phyloP scores from a whole-genome alignment of 108 stramenopile species.

The Nannochloropsis gaditana region DNA sequence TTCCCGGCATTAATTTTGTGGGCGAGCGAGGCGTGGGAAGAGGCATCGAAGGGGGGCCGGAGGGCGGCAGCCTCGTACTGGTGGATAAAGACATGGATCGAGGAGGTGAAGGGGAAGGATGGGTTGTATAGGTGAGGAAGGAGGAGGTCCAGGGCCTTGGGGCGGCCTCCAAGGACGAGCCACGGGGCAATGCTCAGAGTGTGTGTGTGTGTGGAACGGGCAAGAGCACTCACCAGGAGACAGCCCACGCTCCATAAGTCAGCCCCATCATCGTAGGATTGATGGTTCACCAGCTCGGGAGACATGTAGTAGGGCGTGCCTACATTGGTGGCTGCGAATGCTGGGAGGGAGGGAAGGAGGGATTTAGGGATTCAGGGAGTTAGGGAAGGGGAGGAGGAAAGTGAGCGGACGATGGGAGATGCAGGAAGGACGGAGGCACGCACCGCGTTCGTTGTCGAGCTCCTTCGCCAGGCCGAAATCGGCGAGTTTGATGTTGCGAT shows the following conservation, averaged over 20 bases:
- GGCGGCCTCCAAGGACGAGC: too few species aligned
- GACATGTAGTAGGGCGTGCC: conserved; percentile 67
- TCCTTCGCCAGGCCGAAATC: conserved; percentile 67
- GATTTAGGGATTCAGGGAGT: not conserved
- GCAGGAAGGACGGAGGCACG: not conserved
- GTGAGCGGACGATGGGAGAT: too few species aligned
- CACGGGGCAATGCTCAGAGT: not conserved
- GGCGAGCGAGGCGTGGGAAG: conserved; percentile 57
- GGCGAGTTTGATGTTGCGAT: conserved; percentile 48
- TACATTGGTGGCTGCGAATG: conserved; percentile 47
- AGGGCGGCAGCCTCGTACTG: conserved; percentile 50
- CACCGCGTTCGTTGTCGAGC: conserved; percentile 32
- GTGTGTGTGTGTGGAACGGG: not conserved
- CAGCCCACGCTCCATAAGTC: conserved; percentile 61
- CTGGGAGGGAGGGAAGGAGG: conserved; percentile 10
- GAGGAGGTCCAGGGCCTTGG: too few species aligned
- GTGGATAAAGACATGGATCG: not conserved
- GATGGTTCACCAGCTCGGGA: conserved; percentile 62
- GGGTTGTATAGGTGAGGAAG: too few species aligned
- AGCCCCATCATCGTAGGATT: conserved; percentile 59
- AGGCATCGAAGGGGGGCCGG: conserved; percentile 59
- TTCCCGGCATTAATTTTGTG: conserved; percentile 58
- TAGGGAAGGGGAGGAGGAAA: not conserved
- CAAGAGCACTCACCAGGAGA: conserved; percentile 24
- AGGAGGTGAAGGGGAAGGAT: conserved; percentile 30